Evolutionary conservation across 345 rosid genomes (phyloP).

Genomic region (Citrus cavaleriei): DNA sequence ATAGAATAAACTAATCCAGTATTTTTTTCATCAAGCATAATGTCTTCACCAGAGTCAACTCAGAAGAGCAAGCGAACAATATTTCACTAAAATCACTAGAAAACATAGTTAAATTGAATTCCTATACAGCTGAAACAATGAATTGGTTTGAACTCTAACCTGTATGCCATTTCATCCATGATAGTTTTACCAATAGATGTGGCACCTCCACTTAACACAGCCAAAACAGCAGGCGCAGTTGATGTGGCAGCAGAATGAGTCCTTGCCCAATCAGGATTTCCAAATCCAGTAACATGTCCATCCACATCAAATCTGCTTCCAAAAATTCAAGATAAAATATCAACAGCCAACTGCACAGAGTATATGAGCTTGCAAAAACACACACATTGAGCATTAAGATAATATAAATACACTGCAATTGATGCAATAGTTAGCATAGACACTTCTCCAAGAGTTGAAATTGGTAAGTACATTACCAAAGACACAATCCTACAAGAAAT

Average conservation of each 20-base stretch:
- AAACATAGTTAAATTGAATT: neutral
- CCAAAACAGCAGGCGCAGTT: conserved; percentile 67
- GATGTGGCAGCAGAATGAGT: conserved; percentile 69
- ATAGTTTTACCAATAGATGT: conserved; percentile 64
- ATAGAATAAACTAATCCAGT: neutral
- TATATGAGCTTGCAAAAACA: neutral
- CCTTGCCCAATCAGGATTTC: conserved; percentile 90
- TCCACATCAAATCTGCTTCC: conserved; percentile 69
- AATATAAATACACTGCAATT: neutral
- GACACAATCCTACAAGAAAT: neutral
- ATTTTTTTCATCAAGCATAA: neutral
- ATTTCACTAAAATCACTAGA: neutral
- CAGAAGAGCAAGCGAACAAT: neutral
- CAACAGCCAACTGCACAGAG: neutral
- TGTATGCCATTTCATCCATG: conserved; percentile 96
- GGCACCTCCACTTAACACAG: conserved; percentile 67
- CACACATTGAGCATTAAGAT: neutral
- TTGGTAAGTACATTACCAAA: neutral
- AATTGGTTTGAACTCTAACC: conserved; percentile 33
- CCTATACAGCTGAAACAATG: neutral
- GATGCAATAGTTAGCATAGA: neutral
- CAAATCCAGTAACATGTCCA: conserved; percentile 81
- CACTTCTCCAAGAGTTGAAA: neutral
- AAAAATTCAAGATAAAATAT: neutral
- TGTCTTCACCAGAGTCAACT: neutral